These are phyloP conservation scores for Martensiomyces pterosporus DNA, from an alignment of 192 early-diverging fungal genomes.

Conservation along the genomic window DNA sequence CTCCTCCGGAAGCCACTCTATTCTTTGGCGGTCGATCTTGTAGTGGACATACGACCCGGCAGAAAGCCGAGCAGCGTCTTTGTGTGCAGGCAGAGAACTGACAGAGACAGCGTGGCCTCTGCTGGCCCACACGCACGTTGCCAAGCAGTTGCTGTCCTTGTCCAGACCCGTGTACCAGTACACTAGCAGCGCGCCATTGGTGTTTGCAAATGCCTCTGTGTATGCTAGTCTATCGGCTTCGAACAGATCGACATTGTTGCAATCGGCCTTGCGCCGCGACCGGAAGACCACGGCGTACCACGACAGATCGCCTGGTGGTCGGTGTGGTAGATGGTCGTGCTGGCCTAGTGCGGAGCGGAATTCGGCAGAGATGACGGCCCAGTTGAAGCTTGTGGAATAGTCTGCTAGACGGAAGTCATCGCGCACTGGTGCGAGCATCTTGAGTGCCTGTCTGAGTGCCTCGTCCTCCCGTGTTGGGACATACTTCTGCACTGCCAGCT, in stretches of 20 bases:
- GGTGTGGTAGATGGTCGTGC: neutral
- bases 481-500: constrained; percentile 15
- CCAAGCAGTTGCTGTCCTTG: constrained; percentile 35
- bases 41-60: constrained; percentile 40
- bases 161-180: constrained; percentile 46
- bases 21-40: constrained; percentile 29
- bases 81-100: constrained; percentile 29
- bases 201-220: constrained; percentile 27
- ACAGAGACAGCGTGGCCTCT: constrained; percentile 36
- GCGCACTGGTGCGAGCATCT: constrained; percentile 9
- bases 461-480: constrained; percentile 32
- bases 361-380: constrained; percentile 19
- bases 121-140: constrained; percentile 39
- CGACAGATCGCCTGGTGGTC: neutral
- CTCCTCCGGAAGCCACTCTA: no score
- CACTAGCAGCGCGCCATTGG: constrained; percentile 30
- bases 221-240: constrained; percentile 36
- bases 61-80: constrained; percentile 24
- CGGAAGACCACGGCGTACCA: constrained; percentile 49
- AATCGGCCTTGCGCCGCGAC: constrained; percentile 31
- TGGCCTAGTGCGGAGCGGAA: constrained; percentile 3
- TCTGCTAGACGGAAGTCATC: constrained; percentile 28
- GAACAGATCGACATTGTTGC: constrained; percentile 36
- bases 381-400: constrained; percentile 37
- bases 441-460: constrained; percentile 29